phyloP scores from a whole-genome alignment of 1,284 basidiomycete genomes.

The Stereum hirsutum region DNA sequence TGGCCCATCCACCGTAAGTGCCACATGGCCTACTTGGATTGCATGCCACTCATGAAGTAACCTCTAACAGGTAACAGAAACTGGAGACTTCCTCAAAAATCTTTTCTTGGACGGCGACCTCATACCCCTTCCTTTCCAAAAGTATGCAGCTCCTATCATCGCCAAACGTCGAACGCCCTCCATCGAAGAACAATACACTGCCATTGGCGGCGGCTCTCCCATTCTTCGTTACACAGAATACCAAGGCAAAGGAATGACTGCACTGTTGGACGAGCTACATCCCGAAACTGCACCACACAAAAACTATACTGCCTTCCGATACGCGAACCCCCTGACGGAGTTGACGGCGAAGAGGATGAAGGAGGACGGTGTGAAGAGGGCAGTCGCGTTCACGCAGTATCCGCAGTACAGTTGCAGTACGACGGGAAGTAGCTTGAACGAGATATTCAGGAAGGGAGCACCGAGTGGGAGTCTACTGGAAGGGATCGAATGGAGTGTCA shows the following conservation, averaged over 20 bases:
- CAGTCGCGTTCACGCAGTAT: constrained; percentile 97
- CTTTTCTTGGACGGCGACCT: constrained; percentile 94
- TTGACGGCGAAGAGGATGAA: constrained; percentile 81
- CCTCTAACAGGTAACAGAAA: constrained; percentile 62
- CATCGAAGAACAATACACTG: constrained; percentile 91
- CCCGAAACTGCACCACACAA: constrained; percentile 95
- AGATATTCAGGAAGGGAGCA: constrained; percentile 67
- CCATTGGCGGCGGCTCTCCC: constrained; percentile 97
- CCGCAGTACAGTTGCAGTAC: constrained; percentile 99
- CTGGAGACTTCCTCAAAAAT: constrained; percentile 85
- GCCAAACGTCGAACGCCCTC: constrained; percentile 88
- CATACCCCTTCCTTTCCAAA: constrained; percentile 93
- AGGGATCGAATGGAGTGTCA: constrained; percentile 89
- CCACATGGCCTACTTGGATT: not conserved
- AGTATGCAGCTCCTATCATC: constrained; percentile 80
- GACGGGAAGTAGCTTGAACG: constrained; percentile 94
- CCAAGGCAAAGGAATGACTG: constrained; percentile 89
- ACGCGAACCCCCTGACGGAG: constrained; percentile 86
- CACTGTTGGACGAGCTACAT: constrained; percentile 87
- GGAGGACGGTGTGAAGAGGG: constrained; percentile 85
- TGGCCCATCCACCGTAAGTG: constrained; percentile 82
- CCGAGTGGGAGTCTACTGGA: constrained; percentile 26
- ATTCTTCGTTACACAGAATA: constrained; percentile 86
- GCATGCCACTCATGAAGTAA: not conserved
- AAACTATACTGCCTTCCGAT: constrained; percentile 91